Base-by-base conservation (phyloP, 306 rosid genomes). In the Begonia masoniana region DNA sequence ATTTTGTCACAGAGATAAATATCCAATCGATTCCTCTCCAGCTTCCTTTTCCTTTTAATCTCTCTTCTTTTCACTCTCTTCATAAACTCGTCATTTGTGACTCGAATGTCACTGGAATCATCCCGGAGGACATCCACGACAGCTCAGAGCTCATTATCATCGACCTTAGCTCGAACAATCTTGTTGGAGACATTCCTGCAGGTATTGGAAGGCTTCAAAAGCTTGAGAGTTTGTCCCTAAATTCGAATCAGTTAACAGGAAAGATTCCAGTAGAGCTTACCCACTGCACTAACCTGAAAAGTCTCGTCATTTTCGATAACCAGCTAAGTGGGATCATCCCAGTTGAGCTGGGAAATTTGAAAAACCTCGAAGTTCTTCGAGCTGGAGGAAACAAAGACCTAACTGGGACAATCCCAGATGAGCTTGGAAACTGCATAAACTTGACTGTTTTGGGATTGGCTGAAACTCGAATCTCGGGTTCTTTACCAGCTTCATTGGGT, bases 311-410 rank as follows among this genome's bases (percentile, higher is more conserved):
- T 62, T 91, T 68, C 58, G 88, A 85, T 55, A 91, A 91, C 50
- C 78, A 59, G 52, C 47, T 91, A 10, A 47, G 79, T 49, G 94
- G 94, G 43, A 23, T 17, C 19, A 61, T 85, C 9, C 84, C 86
- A 11, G 10, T 58, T 21, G 76, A 62, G 50, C 54, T 91, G 0
- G 94, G 95, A 8, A 78, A 80, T 41, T 52, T 82, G 61, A 59
- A 64, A 10, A 36, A 55, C 19, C 95, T 89, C 48, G 86, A 81
- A 52, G 68, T 68, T 7, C 67, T 91, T 7, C 71, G 97, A 67
- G 85, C 81, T 2, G 96, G 97, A 11, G 97, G 97, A 58, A 91
- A 91, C 74, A 69, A 76, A 62, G 80, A 78, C 55, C 68, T 91
- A 36, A 57, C 24, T 5, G 96, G 97, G 43, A 74, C 62, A 47